phyloP scores from a whole-genome alignment of 2,329 filamentous ascomycete genomes.

The Diaporthe citriasiana region DNA sequence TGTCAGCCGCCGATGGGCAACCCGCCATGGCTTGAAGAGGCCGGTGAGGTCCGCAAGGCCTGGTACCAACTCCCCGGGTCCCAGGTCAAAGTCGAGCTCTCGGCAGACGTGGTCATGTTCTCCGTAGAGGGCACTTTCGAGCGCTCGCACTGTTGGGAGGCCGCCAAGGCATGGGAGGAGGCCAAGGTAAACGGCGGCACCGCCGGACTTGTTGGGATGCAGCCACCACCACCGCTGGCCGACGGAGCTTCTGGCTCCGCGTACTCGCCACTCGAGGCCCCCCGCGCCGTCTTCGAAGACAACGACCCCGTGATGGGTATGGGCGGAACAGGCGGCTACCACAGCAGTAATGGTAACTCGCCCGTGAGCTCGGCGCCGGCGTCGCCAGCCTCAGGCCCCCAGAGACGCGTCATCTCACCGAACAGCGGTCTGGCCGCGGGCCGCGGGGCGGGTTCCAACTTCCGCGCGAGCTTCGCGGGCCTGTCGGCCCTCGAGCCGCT shows the following conservation, averaged over 20 bases:
- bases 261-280: conserved; percentile 48
- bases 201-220: conserved; percentile 49
- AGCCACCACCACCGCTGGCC: conserved; percentile 39
- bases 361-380: conserved; percentile 42
- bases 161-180: conserved; percentile 64
- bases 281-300: conserved; percentile 49
- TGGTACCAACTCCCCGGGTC: conserved; percentile 83
- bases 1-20: conserved; percentile 81
- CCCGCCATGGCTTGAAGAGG: conserved; percentile 80
- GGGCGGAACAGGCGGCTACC: conserved; percentile 38
- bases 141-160: conserved; percentile 70
- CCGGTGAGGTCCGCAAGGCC: conserved; percentile 73
- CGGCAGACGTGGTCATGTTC: conserved; percentile 71
- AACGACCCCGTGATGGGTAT: conserved; percentile 45
- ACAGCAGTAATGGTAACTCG: conserved; percentile 44
- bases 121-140: conserved; percentile 73
- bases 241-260: conserved; percentile 23
- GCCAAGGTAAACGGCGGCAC: conserved; percentile 37
- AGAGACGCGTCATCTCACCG: conserved; percentile 37
- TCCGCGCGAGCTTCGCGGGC: conserved; percentile 52
- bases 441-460: conserved; percentile 45
- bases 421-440: conserved; percentile 39
- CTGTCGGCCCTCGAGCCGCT: conserved; percentile 53
- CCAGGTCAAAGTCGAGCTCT: conserved; percentile 68
- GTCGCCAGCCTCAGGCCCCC: conserved; percentile 35